A percentile compares a stretch with the other conserved stretches of the same genome.
Evolutionary conservation across 2,329 filamentous ascomycete genomes (phyloP).

Genomic region (Cercospora sp.): DNA sequence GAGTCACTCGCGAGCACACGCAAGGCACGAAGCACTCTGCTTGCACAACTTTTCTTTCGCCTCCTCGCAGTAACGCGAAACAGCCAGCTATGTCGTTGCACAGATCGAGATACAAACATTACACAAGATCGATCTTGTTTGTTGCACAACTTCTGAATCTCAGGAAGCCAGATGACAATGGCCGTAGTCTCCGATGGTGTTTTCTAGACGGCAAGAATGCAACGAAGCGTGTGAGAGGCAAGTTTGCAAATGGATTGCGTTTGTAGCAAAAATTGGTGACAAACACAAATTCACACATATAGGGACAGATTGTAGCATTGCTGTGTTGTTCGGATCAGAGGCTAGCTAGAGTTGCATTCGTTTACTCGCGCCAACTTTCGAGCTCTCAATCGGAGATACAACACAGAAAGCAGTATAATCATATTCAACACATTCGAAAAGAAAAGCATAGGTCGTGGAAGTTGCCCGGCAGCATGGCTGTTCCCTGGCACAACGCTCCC

Average conservation of each 20-base stretch:
- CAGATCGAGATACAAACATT: background rate
- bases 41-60: background rate
- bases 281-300: background rate
- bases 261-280: constrained; percentile 9
- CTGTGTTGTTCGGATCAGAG: background rate
- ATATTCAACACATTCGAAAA: background rate
- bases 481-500: constrained; percentile 21
- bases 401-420: background rate
- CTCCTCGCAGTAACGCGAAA: background rate
- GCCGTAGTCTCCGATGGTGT: background rate
- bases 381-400: background rate
- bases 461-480: constrained; percentile 15
- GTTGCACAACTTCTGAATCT: background rate
- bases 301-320: background rate
- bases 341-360: background rate
- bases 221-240: background rate
- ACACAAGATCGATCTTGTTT: background rate
- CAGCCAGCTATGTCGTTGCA: background rate
- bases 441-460: background rate
- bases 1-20: background rate
- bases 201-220: constrained; percentile 1
- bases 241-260: constrained; percentile 7
- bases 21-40: background rate
- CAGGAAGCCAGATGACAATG: background rate
- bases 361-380: background rate